phyloP scores from a whole-genome alignment of 1,284 basidiomycete species.

The Meira nashicola region DNA sequence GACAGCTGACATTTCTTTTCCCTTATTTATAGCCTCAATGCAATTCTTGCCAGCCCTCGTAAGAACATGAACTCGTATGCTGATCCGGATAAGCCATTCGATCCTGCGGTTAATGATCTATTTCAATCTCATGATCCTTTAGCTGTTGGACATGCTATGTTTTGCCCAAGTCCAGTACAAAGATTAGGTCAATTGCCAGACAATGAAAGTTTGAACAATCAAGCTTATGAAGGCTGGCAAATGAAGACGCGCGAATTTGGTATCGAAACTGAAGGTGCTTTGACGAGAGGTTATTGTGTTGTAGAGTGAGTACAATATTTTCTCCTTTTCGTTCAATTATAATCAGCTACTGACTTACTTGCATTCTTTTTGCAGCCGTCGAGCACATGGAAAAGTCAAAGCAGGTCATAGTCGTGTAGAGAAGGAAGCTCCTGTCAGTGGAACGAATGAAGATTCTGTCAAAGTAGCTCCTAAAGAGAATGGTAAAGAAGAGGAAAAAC shows the following conservation, averaged over 20 bases:
- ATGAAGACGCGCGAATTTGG: slow-evolving; percentile 26
- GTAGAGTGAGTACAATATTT: slow-evolving; percentile 36
- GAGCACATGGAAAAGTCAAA: background rate
- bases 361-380: background rate
- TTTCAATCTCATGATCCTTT: slow-evolving; percentile 49
- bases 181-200: background rate
- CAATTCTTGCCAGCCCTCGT: slow-evolving; percentile 40
- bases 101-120: slow-evolving; percentile 34
- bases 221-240: slow-evolving; percentile 4
- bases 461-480: background rate
- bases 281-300: slow-evolving; percentile 44
- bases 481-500: background rate
- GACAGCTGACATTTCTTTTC: background rate
- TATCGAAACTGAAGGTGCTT: slow-evolving; percentile 38
- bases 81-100: slow-evolving; percentile 28
- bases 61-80: slow-evolving; percentile 43
- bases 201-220: background rate
- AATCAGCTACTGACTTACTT: too few relatives aligned
- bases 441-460: too few relatives aligned
- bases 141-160: slow-evolving; percentile 45
- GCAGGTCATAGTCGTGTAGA: slow-evolving; percentile 19
- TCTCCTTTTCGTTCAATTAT: too few relatives aligned
- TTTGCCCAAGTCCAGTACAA: slow-evolving; percentile 14
- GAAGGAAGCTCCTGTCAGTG: background rate
- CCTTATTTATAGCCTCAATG: slow-evolving; percentile 23